Evolutionary conservation across 768 basidiomycete genomes (phyloP).

Genomic region (Lepiota brunneoincarnata): DNA sequence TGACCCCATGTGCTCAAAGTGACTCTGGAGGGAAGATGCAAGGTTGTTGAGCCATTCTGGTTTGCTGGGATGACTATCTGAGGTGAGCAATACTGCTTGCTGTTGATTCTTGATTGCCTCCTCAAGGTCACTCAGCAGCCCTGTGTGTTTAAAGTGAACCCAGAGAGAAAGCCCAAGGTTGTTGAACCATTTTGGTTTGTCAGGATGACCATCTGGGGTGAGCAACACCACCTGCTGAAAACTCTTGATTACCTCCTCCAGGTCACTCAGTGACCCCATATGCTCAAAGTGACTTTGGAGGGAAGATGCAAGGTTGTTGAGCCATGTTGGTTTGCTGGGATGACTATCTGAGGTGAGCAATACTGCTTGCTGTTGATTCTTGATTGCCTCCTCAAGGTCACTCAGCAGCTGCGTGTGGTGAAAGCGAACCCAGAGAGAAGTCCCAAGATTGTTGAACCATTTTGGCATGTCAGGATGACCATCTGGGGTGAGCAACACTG

Average conservation of each 20-base stretch:
- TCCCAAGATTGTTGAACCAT: not conserved
- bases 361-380: no score
- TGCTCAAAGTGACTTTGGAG: not conserved
- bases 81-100: not conserved
- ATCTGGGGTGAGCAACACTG: no score
- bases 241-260: conserved; percentile 19
- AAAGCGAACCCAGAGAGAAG: conserved; percentile 16
- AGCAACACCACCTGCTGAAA: conserved; percentile 13
- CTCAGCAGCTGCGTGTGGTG: not conserved
- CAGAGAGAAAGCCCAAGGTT: conserved; percentile 19
- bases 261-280: conserved; percentile 15
- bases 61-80: not conserved
- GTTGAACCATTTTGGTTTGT: conserved; percentile 12
- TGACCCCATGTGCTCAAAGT: no score
- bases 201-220: conserved; percentile 16
- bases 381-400: not conserved
- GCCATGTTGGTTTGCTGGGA: not conserved
- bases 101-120: not conserved
- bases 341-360: no score
- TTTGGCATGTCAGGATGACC: no score
- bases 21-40: no score
- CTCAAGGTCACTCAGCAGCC: not conserved
- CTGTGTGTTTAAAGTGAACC: not conserved
- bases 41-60: conserved; percentile 4
- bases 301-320: conserved; percentile 19